Percentiles rank a stretch among this genome's conserved stretches.
Conservation (phyloP, 768 basidiomycete species). For the Mycena galopus region DNA sequence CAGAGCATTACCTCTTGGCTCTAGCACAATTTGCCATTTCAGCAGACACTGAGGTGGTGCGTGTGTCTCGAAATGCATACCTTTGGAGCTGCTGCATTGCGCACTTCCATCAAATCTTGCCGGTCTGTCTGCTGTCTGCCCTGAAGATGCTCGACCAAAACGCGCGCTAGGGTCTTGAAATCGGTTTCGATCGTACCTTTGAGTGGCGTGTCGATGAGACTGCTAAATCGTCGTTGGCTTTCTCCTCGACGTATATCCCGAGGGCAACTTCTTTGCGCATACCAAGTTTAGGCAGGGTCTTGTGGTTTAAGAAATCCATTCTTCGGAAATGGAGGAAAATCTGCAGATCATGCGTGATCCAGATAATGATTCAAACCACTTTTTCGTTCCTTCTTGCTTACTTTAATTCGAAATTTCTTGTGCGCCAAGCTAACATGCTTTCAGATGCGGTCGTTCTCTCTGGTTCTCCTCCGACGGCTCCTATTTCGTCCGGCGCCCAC, state of each 20-base stretch:
- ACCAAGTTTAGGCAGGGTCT: neutral
- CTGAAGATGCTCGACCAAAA: neutral
- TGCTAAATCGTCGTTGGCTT: neutral
- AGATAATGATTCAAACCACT: no score
- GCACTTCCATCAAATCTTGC: neutral
- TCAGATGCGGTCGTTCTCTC: slow-evolving; percentile 89
- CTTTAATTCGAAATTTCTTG: neutral
- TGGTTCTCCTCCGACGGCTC: slow-evolving; percentile 83
- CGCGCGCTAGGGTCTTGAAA: neutral
- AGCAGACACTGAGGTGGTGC: slow-evolving; percentile 84
- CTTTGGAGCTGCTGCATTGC: neutral
- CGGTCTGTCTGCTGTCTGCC: neutral
- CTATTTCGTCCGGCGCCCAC: slow-evolving; percentile 73
- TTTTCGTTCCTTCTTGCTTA: neutral
- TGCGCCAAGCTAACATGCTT: neutral
- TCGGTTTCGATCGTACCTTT: neutral
- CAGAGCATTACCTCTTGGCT: slow-evolving; percentile 84
- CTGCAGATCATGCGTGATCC: neutral
- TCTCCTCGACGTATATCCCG: neutral
- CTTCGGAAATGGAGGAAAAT: neutral
- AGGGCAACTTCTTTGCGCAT: neutral
- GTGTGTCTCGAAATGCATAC: slow-evolving; percentile 43
- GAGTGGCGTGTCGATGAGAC: neutral
- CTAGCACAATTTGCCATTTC: slow-evolving; percentile 83
- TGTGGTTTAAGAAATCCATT: neutral